Base-by-base conservation (phyloP, 352 stramenopile genomes). In the Pythium folliculosum region DNA sequence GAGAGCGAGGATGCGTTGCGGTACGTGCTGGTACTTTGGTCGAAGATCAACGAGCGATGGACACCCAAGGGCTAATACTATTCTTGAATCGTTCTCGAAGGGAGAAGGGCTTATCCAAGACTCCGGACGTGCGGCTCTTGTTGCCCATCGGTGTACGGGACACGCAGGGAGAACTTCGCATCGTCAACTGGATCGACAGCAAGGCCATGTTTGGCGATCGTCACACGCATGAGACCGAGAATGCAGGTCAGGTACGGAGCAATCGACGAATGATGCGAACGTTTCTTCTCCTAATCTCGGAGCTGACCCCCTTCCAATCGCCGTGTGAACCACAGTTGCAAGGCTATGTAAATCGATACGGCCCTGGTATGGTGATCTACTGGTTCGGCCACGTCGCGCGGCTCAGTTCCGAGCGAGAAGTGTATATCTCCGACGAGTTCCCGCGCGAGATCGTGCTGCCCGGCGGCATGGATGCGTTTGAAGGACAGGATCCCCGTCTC, bases 131-230 rank as follows among this genome's bases (percentile, higher is more conserved):
- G 40, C 74, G 84, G 9, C 68, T 97, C 19, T 65, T 94, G 40
- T 59, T 95, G 17, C 88, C 90, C 6, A 91, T 96, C 35, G 87
- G 80, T 3, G 82, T 97, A n/a, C 69, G 77, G n/a, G 79, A 90
- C 54, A 27, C 71, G 13, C 53, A 88, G 9, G 76, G 77, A 47
- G 65, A 77, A 32, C 68, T 80, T 38, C 74, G 80, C 30, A 69
- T 95, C 25, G 82, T 97, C n/a, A 86, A 92, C 63, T 97, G 90
- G 90, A 95, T 96, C 59, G 90, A 97, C 67, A 95, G 84, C 71
- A 97, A 97, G 56, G 90, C 88, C 32, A 96, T 97, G 88, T 96
- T 95, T 56, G 87, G 89, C 32, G 84, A 92, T 66, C 76, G 80
- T 51, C 71, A 92, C 69, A 91, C 84, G 2, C 87, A 94, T 62